Conservation (phyloP, 805 yeast genomes). For the Saccharomycopsis sp. region DNA sequence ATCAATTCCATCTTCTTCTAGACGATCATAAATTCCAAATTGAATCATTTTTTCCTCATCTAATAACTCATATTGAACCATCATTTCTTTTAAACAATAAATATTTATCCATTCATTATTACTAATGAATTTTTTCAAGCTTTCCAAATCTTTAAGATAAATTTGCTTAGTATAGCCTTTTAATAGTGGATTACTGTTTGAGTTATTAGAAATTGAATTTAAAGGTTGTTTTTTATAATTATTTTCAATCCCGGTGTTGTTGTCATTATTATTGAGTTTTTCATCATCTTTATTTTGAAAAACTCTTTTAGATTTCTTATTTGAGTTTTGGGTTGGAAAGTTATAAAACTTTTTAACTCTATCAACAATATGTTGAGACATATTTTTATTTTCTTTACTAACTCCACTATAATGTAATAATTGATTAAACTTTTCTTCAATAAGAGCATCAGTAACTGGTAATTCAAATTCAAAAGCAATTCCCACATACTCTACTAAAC, state of each 20-base stretch:
- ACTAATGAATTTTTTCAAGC: not conserved
- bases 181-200: too few relatives aligned
- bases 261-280: not conserved
- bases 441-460: not conserved
- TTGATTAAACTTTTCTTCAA: constrained; percentile 4
- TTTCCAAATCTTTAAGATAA: not conserved
- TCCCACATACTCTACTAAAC: constrained; percentile 4
- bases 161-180: constrained; percentile 9
- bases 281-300: not conserved
- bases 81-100: constrained; percentile 1
- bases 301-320: not conserved
- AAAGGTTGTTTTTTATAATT: too few relatives aligned
- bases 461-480: constrained; percentile 7
- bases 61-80: not conserved
- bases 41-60: not conserved
- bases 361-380: not conserved
- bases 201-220: too few relatives aligned
- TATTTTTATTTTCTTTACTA: not conserved
- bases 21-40: not conserved
- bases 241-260: too few relatives aligned
- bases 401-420: not conserved
- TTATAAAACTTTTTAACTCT: not conserved
- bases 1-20: constrained; percentile 1
- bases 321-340: not conserved
- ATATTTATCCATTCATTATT: not conserved